These are phyloP conservation scores for Globisporangium perplexum DNA, from an alignment of 352 stramenopile species.

Conservation along the genomic window DNA sequence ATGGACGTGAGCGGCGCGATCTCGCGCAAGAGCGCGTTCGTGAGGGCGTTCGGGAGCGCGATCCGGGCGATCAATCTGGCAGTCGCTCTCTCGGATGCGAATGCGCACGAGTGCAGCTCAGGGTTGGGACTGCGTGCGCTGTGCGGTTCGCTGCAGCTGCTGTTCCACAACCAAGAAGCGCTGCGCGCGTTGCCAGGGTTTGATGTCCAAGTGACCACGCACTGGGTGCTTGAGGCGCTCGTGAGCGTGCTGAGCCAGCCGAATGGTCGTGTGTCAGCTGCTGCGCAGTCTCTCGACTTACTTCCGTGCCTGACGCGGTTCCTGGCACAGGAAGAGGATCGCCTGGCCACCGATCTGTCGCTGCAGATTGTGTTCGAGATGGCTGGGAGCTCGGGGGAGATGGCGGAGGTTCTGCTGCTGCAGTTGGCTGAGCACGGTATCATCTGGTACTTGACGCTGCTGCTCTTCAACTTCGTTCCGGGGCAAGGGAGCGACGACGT, in stretches of 20 bases:
- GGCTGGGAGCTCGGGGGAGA: conserved; percentile 68
- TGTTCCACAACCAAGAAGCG: conserved; percentile 72
- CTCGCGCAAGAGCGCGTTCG: conserved; percentile 49
- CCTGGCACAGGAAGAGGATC: conserved; percentile 61
- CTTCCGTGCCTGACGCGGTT: conserved; percentile 76
- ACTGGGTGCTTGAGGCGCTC: conserved; percentile 76
- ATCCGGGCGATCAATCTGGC: conserved; percentile 77
- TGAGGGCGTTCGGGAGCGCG: conserved; percentile 65
- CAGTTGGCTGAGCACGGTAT: conserved; percentile 79
- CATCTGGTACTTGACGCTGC: conserved; percentile 78
- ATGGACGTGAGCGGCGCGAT: conserved; percentile 56
- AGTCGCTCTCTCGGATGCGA: conserved; percentile 67
- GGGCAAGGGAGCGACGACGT: conserved; percentile 25
- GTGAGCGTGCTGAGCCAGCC: conserved; percentile 80
- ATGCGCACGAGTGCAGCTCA: conserved; percentile 69
- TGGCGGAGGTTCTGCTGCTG: conserved; percentile 76
- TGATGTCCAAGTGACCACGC: conserved; percentile 62
- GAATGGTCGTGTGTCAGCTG: conserved; percentile 72
- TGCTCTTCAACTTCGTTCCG: conserved; percentile 62
- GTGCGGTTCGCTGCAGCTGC: conserved; percentile 64
- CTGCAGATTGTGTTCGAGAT: conserved; percentile 83
- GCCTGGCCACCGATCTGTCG: conserved; percentile 63
- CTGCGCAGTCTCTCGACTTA: conserved; percentile 75
- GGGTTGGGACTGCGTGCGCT: conserved; percentile 64
- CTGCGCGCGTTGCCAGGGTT: conserved; percentile 45